A percentile compares a stretch with the other conserved stretches of the same genome.
Conservation (phyloP, 2,329 filamentous ascomycete species). For the Moelleriella libera region DNA sequence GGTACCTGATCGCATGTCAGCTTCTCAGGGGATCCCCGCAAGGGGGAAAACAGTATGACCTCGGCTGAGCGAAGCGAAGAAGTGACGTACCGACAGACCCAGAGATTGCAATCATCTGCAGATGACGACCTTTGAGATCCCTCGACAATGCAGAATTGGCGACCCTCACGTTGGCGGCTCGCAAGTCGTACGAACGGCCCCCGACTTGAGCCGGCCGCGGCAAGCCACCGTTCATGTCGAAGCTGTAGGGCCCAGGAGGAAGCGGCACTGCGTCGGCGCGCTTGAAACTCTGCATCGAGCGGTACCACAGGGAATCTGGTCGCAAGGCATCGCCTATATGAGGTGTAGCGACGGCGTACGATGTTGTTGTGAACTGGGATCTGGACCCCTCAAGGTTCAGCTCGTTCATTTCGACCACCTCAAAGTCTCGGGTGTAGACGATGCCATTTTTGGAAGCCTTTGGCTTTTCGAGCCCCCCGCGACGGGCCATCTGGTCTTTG, state of each 20-base stretch:
- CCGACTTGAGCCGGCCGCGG: not conserved
- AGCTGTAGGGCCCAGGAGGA: not conserved
- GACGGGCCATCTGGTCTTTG: not conserved
- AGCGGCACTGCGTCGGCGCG: not conserved
- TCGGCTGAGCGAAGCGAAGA: too few relatives aligned
- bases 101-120: conserved; percentile 97
- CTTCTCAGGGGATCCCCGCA: too few relatives aligned
- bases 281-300: not conserved
- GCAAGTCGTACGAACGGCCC: not conserved
- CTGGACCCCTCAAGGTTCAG: not conserved
- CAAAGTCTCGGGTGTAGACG: conserved; percentile 7
- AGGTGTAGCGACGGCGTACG: conserved; percentile 3
- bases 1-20: too few relatives aligned
- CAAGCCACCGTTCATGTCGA: not conserved
- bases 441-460: conserved; percentile 6
- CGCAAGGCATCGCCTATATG: not conserved
- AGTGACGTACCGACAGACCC: conserved; percentile 60
- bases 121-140: conserved; percentile 66
- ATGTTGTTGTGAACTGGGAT: conserved; percentile 3
- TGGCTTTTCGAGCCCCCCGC: conserved; percentile 3
- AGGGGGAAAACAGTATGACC: too few relatives aligned
- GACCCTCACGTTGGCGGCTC: not conserved
- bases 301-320: not conserved
- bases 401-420: conserved; percentile 8
- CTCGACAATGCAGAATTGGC: conserved; percentile 61